Percentiles rank a stretch among this genome's conserved stretches.
phyloP scores from a whole-genome alignment of 495 filamentous ascomycete genomes.

The Trichocladium antarcticum region DNA sequence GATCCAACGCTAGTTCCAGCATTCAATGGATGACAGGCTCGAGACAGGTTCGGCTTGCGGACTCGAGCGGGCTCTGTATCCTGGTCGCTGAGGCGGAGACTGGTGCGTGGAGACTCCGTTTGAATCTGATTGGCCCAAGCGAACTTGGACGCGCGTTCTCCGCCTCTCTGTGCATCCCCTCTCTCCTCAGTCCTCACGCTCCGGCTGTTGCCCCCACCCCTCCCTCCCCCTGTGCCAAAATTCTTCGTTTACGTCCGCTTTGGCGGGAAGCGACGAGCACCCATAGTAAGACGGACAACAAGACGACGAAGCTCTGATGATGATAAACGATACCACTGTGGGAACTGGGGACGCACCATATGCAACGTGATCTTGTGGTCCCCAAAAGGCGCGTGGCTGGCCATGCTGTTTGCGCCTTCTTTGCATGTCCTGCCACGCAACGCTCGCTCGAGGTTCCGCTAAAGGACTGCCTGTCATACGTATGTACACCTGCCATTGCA shows the following conservation, averaged over 20 bases:
- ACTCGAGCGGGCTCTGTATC: neutral
- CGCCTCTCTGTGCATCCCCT: slow-evolving; percentile 16
- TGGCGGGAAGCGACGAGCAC: too few species aligned
- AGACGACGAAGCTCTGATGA: too few species aligned
- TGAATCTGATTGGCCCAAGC: slow-evolving; percentile 18
- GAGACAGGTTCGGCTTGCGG: neutral
- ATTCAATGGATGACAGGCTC: neutral
- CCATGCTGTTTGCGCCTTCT: neutral
- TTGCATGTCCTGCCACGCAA: slow-evolving; percentile 21
- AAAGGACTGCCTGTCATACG: slow-evolving; percentile 12
- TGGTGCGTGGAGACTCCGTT: slow-evolving; percentile 15
- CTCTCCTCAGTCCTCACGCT: slow-evolving; percentile 1
- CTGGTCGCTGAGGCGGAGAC: slow-evolving; percentile 17
- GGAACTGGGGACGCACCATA: too few species aligned
- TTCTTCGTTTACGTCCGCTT: too few species aligned
- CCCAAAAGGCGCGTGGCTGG: neutral
- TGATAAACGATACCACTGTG: too few species aligned
- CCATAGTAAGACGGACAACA: too few species aligned
- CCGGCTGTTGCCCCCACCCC: slow-evolving; percentile 7
- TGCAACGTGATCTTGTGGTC: neutral
- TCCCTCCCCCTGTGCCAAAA: neutral
- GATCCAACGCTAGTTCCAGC: too few species aligned
- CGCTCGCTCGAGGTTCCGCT: slow-evolving; percentile 13
- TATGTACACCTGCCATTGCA: slow-evolving; percentile 17
- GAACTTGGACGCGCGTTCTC: slow-evolving; percentile 24